A percentile compares a stretch with the other conserved stretches of the same genome.
Conservation (phyloP, 495 filamentous ascomycete genomes). For the Penicillium flavigenum region DNA sequence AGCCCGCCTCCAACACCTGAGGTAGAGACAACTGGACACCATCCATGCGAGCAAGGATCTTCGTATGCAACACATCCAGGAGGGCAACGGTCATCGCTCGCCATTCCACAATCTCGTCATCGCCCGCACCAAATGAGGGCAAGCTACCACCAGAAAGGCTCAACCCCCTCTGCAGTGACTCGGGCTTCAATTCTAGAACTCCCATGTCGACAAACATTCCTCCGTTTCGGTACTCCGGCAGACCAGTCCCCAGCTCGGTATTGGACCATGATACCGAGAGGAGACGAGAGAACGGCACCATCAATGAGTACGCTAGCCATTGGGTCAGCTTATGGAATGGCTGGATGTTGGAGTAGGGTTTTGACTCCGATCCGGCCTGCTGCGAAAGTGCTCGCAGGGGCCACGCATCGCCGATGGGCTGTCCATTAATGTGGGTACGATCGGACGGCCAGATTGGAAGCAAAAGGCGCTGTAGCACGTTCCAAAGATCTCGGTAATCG, state of each 20-base stretch:
- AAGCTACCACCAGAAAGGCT: conserved; percentile 55
- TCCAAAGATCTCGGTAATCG: conserved; percentile 47
- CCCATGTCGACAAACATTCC: conserved; percentile 82
- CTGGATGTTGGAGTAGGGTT: conserved; percentile 30
- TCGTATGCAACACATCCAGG: conserved; percentile 68
- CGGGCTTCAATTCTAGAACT: conserved; percentile 69
- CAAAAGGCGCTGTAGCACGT: conserved; percentile 49
- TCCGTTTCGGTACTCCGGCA: conserved; percentile 87
- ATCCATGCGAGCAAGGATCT: conserved; percentile 57
- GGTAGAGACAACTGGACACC: conserved; percentile 65
- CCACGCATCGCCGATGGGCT: conserved; percentile 59
- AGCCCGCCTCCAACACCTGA: conserved; percentile 85
- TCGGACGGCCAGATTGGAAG: conserved; percentile 56
- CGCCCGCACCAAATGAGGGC: conserved; percentile 73
- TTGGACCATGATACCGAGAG: conserved; percentile 76
- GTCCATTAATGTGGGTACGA: conserved; percentile 50
- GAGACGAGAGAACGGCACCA: conserved; percentile 80
- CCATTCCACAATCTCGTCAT: conserved; percentile 90
- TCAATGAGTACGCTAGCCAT: conserved; percentile 86
- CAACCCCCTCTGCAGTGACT: conserved; percentile 57
- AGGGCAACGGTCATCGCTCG: conserved; percentile 79
- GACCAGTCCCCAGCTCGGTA: conserved; percentile 72
- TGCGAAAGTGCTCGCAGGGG: conserved; percentile 37
- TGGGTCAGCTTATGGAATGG: conserved; percentile 87
- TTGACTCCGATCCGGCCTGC: conserved; percentile 3